Percentiles rank a stretch among this genome's conserved stretches.
phyloP scores from a whole-genome alignment of 306 rosid species.

The Citrullus mucosospermus region DNA sequence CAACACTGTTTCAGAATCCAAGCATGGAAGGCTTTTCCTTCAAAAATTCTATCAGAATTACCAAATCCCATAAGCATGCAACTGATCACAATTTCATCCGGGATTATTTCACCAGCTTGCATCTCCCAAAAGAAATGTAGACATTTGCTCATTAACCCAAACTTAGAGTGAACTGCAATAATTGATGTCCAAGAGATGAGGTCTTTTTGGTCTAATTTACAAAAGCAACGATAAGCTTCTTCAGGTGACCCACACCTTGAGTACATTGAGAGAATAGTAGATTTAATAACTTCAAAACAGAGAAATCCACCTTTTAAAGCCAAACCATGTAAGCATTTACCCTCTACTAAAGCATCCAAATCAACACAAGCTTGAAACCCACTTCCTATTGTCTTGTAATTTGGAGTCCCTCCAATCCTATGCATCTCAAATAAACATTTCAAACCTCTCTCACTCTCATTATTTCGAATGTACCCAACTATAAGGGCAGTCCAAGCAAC shows the following conservation, averaged over 20 bases:
- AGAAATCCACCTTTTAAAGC: constrained; percentile 42
- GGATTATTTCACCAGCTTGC: constrained; percentile 26
- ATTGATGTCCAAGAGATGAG: constrained; percentile 57
- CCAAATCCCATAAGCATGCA: constrained; percentile 56
- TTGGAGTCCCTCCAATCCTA: constrained; percentile 42
- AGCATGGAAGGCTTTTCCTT: constrained; percentile 65
- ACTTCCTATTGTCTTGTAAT: constrained; percentile 53
- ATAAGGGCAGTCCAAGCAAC: constrained; percentile 72
- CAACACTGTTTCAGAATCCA: constrained; percentile 26
- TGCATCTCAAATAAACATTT: constrained; percentile 55
- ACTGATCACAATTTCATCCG: constrained; percentile 51
- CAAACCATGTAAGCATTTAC: constrained; percentile 56
- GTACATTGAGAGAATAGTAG: constrained; percentile 56
- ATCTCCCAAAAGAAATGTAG: constrained; percentile 38
- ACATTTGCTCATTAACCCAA: constrained; percentile 43
- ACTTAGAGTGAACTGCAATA: constrained; percentile 48
- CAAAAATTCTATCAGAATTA: constrained; percentile 21
- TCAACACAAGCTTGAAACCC: constrained; percentile 72
- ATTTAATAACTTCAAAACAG: constrained; percentile 27
- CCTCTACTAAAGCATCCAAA: constrained; percentile 37
- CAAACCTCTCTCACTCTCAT: constrained; percentile 49
- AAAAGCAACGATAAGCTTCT: constrained; percentile 42
- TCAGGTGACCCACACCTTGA: constrained; percentile 44
- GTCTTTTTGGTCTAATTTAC: constrained; percentile 37
- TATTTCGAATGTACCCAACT: constrained; percentile 58